A percentile compares a stretch with the other conserved stretches of the same genome.
Evolutionary conservation across 2,329 filamentous ascomycete species (phyloP).

Genomic region (Fusarium ramigenum): DNA sequence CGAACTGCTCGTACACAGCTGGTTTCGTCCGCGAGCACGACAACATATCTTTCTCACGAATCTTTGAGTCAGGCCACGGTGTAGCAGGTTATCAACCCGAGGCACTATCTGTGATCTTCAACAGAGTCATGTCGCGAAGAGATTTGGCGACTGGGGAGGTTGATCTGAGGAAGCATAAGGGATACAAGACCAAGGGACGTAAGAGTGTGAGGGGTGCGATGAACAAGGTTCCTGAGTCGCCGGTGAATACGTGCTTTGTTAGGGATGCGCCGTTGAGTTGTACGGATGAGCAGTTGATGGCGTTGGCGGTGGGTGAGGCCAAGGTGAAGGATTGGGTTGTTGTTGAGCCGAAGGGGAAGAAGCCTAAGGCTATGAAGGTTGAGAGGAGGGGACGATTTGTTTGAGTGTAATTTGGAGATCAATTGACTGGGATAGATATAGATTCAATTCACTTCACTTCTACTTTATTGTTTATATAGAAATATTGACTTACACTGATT

Average conservation of each 20-base stretch:
- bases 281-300: slow-evolving; percentile 32
- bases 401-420: neutral
- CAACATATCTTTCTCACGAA: slow-evolving; percentile 71
- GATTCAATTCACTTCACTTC: neutral
- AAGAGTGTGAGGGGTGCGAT: slow-evolving; percentile 61
- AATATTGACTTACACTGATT: neutral
- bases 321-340: slow-evolving; percentile 32
- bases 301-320: slow-evolving; percentile 30
- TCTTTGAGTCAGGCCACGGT: slow-evolving; percentile 71
- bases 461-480: neutral
- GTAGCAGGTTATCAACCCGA: slow-evolving; percentile 67
- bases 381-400: neutral
- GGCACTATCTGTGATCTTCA: slow-evolving; percentile 63
- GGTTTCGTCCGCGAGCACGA: slow-evolving; percentile 80
- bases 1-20: slow-evolving; percentile 71
- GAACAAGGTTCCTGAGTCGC: slow-evolving; percentile 57
- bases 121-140: slow-evolving; percentile 62
- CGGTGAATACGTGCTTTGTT: slow-evolving; percentile 66
- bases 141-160: slow-evolving; percentile 63
- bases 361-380: neutral
- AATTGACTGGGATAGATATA: neutral
- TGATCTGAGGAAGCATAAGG: slow-evolving; percentile 51
- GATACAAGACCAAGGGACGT: slow-evolving; percentile 51
- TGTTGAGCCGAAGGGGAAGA: slow-evolving; percentile 15
- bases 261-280: slow-evolving; percentile 56